Conservation (phyloP, 257 asterid genomes). For the Solanum chmielewskii region DNA sequence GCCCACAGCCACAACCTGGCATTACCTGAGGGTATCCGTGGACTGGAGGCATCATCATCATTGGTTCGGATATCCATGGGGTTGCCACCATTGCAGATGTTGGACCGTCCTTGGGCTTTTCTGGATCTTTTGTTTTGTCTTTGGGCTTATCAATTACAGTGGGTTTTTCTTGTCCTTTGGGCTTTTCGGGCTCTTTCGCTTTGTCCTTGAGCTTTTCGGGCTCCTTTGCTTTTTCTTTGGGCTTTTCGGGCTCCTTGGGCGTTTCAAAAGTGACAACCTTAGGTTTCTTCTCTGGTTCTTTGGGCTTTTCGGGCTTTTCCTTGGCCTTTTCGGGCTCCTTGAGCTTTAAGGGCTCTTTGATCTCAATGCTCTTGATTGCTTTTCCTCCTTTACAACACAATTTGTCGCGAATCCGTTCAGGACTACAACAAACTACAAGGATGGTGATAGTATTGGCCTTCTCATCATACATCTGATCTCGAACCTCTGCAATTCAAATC, state of each 20-base stretch:
- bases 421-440: conserved; percentile 70
- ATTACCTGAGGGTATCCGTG: conserved; percentile 39
- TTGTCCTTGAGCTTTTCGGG: conserved; percentile 9
- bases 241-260: conserved; percentile 21
- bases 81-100: not conserved
- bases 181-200: not conserved
- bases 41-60: conserved; percentile 14
- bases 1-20: conserved; percentile 21
- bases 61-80: conserved; percentile 7
- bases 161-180: conserved; percentile 3
- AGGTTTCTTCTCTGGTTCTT: conserved; percentile 17
- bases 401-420: conserved; percentile 71
- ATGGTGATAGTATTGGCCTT: conserved; percentile 48
- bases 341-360: conserved; percentile 20
- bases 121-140: not conserved
- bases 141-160: not conserved
- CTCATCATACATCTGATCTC: conserved; percentile 63
- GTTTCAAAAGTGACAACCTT: conserved; percentile 1
- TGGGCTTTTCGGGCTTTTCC: conserved; percentile 10
- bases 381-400: conserved; percentile 43
- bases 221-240: not conserved
- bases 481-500: conserved; percentile 41
- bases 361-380: conserved; percentile 52
- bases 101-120: not conserved
- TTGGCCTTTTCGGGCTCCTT: conserved; percentile 16